Evolutionary conservation across 2,329 filamentous ascomycete genomes (phyloP), one percentile per base, ranked within the genome.

Genomic region (Passalora sequoiae): DNA sequence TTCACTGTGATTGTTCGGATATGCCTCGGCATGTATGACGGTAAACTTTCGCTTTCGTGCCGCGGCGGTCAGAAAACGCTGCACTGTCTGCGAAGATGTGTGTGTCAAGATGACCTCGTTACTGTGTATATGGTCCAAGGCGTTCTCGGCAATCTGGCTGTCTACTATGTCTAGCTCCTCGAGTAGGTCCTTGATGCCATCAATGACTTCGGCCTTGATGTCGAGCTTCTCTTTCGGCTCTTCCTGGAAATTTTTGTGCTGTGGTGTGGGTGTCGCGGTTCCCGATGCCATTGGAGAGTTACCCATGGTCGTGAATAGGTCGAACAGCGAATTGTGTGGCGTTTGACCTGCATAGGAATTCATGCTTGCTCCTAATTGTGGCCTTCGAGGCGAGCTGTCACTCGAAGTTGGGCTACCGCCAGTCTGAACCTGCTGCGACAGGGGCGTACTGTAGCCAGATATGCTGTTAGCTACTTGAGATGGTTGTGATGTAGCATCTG

Each of bases 121-220:
- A 1, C 87, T 86, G 62, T 94, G 87, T 52, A 98, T 94, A 65
- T 96, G 86, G 36, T 94, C 86, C 51, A 94, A 84, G 2, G 89
- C 86, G 53, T 89, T 85, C 16, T 81, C 80, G 2, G 91, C 86
- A 57, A 98, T 94, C 66, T 95, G 89, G 60, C 94, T 88, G 62
- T 96, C 92, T 6, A 89, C 89, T 61, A 91, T 85, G 53, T 85
- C 84, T 44, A 98, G 82, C 68, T 98, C 92, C 61, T 98, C 92
- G 65, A 94, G 86, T 47, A 98, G 89, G 65, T 98, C 92, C 58
- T 88, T 83, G 58, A 98, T 96, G 30, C 89, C 92, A 57, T 92
- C 86, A 53, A 96, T 83, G 19, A 97, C 84, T 66, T 97, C 92
- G 10, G 87, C 87, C 48, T 89, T 85, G 46, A 97, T 73, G 50